phyloP scores from a whole-genome alignment of 2,329 filamentous ascomycete species.

The Rutstroemia sp. region DNA sequence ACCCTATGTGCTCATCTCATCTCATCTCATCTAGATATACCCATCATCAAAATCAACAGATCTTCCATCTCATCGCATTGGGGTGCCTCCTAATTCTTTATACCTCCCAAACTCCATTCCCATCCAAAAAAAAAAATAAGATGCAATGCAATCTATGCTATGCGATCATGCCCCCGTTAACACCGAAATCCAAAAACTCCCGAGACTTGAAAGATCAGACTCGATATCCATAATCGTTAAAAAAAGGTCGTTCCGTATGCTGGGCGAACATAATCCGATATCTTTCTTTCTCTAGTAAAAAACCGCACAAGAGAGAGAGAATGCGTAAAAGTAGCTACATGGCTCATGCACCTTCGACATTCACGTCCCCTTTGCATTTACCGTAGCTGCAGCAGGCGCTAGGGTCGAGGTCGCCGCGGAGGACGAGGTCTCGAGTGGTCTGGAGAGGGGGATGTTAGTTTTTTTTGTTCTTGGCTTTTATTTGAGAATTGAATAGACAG shows the following conservation, averaged over 20 bases:
- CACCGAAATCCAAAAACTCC: not conserved
- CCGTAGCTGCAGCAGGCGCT: slow-evolving; percentile 9
- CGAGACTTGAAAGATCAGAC: not conserved
- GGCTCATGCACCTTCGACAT: not conserved
- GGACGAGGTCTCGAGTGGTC: slow-evolving; percentile 8
- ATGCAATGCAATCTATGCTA: too few species aligned
- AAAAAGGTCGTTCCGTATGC: too few species aligned
- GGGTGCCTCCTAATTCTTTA: not conserved
- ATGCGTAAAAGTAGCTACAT: not conserved
- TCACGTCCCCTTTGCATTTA: not conserved
- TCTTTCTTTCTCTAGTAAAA: too few species aligned
- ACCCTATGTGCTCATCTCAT: too few species aligned
- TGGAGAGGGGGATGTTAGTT: not conserved
- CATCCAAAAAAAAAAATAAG: not conserved
- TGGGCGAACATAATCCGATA: too few species aligned
- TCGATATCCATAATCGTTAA: too few species aligned
- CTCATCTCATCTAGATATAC: too few species aligned
- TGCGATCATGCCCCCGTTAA: too few species aligned
- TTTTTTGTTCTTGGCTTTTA: not conserved
- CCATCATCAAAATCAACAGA: too few species aligned
- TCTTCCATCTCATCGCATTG: not conserved
- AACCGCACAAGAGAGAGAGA: not conserved
- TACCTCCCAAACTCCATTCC: not conserved
- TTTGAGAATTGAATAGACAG: not conserved
- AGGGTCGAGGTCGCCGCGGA: slow-evolving; percentile 4